These are phyloP conservation scores for Tylopilus felleus DNA, from an alignment of 768 basidiomycete genomes.

Conservation along the genomic window DNA sequence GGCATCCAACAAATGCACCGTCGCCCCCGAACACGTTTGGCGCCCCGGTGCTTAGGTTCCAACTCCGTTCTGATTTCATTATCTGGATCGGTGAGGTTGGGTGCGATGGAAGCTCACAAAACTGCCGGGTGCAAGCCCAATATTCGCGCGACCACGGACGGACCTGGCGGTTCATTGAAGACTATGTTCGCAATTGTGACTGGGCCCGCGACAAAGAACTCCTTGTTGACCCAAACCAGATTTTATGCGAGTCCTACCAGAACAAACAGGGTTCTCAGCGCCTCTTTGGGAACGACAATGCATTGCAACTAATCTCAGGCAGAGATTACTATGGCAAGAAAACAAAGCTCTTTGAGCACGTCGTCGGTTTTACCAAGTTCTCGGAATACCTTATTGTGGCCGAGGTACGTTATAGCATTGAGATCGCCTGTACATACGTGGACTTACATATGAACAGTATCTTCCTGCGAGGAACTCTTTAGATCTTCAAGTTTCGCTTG, in stretches of 20 bases:
- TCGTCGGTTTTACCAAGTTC: constrained; percentile 96
- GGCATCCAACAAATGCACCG: constrained; percentile 60
- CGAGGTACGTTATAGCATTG: constrained; percentile 52
- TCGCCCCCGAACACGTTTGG: constrained; percentile 76
- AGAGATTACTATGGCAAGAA: constrained; percentile 66
- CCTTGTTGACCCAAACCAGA: constrained; percentile 79
- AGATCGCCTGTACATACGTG: constrained; percentile 11
- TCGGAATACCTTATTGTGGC: constrained; percentile 96
- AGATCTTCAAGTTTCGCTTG: constrained; percentile 88
- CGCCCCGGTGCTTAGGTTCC: constrained; percentile 79
- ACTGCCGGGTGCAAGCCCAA: constrained; percentile 72
- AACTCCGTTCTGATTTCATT: constrained; percentile 77
- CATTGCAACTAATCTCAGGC: constrained; percentile 78
- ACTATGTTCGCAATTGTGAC: constrained; percentile 86
- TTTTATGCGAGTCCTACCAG: constrained; percentile 86
- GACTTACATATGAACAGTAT: constrained; percentile 38
- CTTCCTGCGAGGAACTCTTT: constrained; percentile 54
- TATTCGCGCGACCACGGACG: constrained; percentile 79
- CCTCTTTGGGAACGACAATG: constrained; percentile 51
- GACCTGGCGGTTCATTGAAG: constrained; percentile 71
- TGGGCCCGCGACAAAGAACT: constrained; percentile 85
- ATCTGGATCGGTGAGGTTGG: constrained; percentile 84
- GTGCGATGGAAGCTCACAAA: constrained; percentile 47
- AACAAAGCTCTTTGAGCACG: constrained; percentile 75
- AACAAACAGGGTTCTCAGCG: constrained; percentile 81